These are phyloP conservation scores for Arabidopsis suecica DNA, from an alignment of 345 rosid species.

Conservation along the genomic window DNA sequence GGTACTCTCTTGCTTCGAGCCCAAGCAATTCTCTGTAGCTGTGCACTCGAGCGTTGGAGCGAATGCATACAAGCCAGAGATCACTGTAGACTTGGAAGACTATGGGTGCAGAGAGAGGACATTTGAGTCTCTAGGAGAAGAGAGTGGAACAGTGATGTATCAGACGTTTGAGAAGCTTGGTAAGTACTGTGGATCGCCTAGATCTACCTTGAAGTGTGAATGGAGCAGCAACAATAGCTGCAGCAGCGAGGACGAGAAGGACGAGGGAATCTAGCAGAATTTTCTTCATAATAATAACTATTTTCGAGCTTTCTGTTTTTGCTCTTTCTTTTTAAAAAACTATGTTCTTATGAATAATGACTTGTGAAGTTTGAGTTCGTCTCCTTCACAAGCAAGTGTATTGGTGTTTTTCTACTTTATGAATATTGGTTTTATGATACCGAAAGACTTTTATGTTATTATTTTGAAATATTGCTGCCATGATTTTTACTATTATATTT, in stretches of 20 bases:
- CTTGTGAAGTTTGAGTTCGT: slow-evolving; percentile 24
- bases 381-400: slow-evolving; percentile 37
- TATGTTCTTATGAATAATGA: background rate
- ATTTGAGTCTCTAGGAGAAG: slow-evolving; percentile 44
- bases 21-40: slow-evolving; percentile 74
- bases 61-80: slow-evolving; percentile 43
- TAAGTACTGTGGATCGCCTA: slow-evolving; percentile 44
- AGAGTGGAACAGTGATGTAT: slow-evolving; percentile 47
- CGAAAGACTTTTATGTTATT: slow-evolving; percentile 15
- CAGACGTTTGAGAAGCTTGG: slow-evolving; percentile 43
- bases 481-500: background rate
- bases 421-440: slow-evolving; percentile 12
- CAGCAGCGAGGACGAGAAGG: slow-evolving; percentile 51
- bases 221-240: slow-evolving; percentile 47
- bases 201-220: slow-evolving; percentile 47
- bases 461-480: background rate
- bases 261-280: slow-evolving; percentile 48
- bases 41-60: slow-evolving; percentile 52
- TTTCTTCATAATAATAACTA: slow-evolving; percentile 1
- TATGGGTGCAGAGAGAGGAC: slow-evolving; percentile 49
- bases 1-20: slow-evolving; percentile 82
- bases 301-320: slow-evolving; percentile 31
- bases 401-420: slow-evolving; percentile 7
- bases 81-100: slow-evolving; percentile 55
- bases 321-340: background rate